phyloP scores from a whole-genome alignment of 495 filamentous ascomycete genomes.

The Hyphodiscus hymeniophilus region DNA sequence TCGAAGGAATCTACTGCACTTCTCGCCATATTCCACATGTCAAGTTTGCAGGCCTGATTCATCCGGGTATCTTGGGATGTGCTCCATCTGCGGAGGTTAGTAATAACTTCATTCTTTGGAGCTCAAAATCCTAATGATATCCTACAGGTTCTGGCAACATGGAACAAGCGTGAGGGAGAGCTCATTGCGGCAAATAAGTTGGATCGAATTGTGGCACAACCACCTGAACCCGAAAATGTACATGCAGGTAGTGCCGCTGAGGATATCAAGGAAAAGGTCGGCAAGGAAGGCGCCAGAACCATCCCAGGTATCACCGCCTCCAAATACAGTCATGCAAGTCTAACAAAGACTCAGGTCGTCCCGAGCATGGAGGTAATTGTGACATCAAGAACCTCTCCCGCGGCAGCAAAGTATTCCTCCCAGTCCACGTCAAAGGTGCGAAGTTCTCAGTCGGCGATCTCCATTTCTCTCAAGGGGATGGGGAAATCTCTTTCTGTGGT shows the following conservation, averaged over 20 bases:
- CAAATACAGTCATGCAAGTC: too few species aligned
- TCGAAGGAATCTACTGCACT: slow-evolving; percentile 89
- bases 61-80: slow-evolving; percentile 89
- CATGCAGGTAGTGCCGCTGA: slow-evolving; percentile 62
- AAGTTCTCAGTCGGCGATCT: slow-evolving; percentile 86
- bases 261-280: slow-evolving; percentile 64
- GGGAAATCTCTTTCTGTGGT: slow-evolving; percentile 93
- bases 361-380: slow-evolving; percentile 51
- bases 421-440: slow-evolving; percentile 73
- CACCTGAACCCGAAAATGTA: slow-evolving; percentile 60
- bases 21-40: slow-evolving; percentile 86
- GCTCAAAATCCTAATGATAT: background rate
- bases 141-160: slow-evolving; percentile 42
- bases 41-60: slow-evolving; percentile 85
- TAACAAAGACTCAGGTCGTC: slow-evolving; percentile 10
- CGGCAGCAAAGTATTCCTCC: slow-evolving; percentile 83
- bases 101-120: background rate
- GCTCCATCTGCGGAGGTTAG: slow-evolving; percentile 60
- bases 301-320: slow-evolving; percentile 74
- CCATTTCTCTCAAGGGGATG: slow-evolving; percentile 30
- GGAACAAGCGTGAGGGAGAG: slow-evolving; percentile 76
- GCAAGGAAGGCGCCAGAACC: slow-evolving; percentile 78
- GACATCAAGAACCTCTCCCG: slow-evolving; percentile 89
- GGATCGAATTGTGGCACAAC: slow-evolving; percentile 71
- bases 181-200: slow-evolving; percentile 61